Evolutionary conservation across 2,329 filamentous ascomycete species (phyloP).

Genomic region (Xylariaceae sp.): DNA sequence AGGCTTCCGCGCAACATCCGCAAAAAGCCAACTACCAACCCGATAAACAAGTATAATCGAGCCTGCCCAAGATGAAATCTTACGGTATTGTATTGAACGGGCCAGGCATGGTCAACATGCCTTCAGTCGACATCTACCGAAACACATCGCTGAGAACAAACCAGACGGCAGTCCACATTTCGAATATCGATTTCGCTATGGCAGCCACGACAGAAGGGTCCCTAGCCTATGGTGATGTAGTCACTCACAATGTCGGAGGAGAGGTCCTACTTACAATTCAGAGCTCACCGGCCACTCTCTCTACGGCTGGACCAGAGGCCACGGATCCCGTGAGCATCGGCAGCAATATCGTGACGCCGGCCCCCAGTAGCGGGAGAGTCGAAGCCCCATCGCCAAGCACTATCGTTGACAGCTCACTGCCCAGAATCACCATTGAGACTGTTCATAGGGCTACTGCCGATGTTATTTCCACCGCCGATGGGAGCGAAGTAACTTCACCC

Average conservation of each 20-base stretch:
- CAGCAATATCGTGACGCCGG: background rate
- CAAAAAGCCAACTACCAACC: background rate
- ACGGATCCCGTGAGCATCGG: background rate
- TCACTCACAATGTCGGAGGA: background rate
- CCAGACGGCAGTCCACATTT: background rate
- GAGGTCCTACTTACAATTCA: background rate
- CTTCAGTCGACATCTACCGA: background rate
- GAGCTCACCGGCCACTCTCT: background rate
- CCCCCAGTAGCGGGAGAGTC: background rate
- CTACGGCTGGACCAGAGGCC: background rate
- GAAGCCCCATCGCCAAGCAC: background rate
- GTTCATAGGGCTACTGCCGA: background rate
- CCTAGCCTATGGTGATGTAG: background rate
- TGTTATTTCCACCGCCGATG: background rate
- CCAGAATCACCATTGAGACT: conserved; percentile 5
- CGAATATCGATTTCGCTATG: background rate
- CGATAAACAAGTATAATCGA: background rate
- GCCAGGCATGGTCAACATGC: background rate
- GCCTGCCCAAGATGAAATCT: background rate
- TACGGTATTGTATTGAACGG: background rate
- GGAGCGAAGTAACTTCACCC: background rate
- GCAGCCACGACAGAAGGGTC: background rate
- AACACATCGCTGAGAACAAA: background rate
- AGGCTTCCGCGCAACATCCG: background rate
- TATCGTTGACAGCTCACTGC: background rate